Base-by-base conservation (phyloP, 306 rosid genomes). In the Comarum palustre region DNA sequence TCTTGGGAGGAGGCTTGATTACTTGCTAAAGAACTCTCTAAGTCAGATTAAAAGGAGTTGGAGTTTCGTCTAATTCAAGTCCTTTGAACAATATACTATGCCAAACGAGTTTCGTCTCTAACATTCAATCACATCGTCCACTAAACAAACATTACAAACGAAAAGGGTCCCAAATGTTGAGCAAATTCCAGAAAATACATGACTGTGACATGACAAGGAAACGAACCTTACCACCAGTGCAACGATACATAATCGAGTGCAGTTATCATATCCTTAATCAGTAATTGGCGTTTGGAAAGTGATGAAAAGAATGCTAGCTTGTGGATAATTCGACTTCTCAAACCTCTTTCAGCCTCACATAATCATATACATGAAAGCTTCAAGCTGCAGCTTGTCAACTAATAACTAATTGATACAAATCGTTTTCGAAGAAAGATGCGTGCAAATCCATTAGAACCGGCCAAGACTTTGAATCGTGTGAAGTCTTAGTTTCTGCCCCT, bases 301-400 rank as follows among this genome's bases (percentile, higher is more conserved):
- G 51, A 14, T 52, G 72, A 58, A 52, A 63, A 41, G 47, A 7
- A 2, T 38, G 17, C 6, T 12, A 32, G 36, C 39, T 6, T 22
- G 75, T 59, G 79, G 71, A 74, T 72, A 46, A 46, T 13, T 45
- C 60, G n/a, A 46, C 32, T 9, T 38, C 52, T 39, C 20, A 0
- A 75, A 50, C 46, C 51, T 25, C 75, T 22, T 50, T 71, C 32
- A 46, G 48, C 61, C 60, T 72, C 74, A 76, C 70, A 55, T 65
- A 54, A 22, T 54, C 39, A 36, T 4, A 36, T 54, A 20, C 8
- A 10, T 51, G 4, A 51, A 6, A 50, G n/a, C n/a, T n/a, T n/a
- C 3, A 31, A 1, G 34, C 3, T 36, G 4, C 3, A 20, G 2
- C 34, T 51, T n/a, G 57, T 54, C 31, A 8, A n/a, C 10, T 2